A percentile compares a stretch with the other conserved stretches of the same genome.
Evolutionary conservation across 306 rosid species (phyloP).

Genomic region (Vigna reflexopilosa): DNA sequence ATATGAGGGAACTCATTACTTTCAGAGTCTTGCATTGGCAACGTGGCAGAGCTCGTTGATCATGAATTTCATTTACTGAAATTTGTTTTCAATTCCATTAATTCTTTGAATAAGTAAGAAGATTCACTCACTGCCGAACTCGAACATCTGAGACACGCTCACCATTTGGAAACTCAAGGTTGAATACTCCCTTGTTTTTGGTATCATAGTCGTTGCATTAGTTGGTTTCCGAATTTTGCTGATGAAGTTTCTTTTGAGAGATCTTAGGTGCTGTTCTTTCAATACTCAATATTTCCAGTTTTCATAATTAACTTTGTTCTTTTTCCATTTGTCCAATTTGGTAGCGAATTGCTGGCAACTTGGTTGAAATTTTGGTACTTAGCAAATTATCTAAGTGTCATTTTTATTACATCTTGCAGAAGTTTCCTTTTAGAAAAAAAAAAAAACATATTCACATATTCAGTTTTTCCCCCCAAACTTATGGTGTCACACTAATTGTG

Average conservation of each 20-base stretch:
- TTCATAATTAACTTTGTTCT: background rate
- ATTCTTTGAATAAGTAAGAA: conserved; percentile 38
- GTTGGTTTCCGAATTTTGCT: conserved; percentile 38
- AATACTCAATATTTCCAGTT: background rate
- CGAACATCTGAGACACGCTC: background rate
- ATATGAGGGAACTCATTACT: conserved; percentile 43
- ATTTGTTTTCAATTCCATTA: conserved; percentile 15
- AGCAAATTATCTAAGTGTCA: background rate
- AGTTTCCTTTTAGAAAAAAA: background rate
- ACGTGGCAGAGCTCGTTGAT: background rate
- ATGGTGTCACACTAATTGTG: background rate
- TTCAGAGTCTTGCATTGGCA: conserved; percentile 7
- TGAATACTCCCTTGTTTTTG: background rate
- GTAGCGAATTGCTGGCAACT: background rate
- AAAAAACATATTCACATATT: background rate
- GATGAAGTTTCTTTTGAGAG: conserved; percentile 16
- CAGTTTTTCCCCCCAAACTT: background rate
- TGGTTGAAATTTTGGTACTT: background rate
- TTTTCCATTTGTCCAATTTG: conserved; percentile 23
- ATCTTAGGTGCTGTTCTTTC: conserved; percentile 4
- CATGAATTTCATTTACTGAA: conserved; percentile 3
- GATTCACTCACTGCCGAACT: background rate
- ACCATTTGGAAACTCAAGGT: background rate
- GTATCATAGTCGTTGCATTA: background rate
- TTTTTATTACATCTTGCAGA: background rate